Conservation (phyloP, 768 basidiomycete species). For the Chalciporus sphaerocephalus region DNA sequence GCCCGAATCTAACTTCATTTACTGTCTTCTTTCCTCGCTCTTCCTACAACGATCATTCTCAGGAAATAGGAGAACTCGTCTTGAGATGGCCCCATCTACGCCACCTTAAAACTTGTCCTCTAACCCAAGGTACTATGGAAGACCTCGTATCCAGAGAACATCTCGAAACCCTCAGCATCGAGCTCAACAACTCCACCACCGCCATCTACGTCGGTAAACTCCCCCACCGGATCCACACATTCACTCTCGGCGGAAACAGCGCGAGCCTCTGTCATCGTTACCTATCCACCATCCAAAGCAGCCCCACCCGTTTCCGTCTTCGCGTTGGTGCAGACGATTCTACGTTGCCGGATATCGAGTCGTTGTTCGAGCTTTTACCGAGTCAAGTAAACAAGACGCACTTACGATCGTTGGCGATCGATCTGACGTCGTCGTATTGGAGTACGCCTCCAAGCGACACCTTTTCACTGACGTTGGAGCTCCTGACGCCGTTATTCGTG, state of each 20-base stretch:
- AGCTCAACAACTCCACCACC: constrained; percentile 24
- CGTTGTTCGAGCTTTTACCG: constrained; percentile 9
- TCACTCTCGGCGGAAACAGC: constrained; percentile 23
- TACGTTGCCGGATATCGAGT: constrained; percentile 12
- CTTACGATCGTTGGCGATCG: constrained; percentile 13
- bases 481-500: constrained; percentile 12
- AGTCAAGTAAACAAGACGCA: constrained; percentile 10
- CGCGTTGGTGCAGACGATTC: constrained; percentile 28
- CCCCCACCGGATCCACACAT: constrained; percentile 16
- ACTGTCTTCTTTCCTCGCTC: constrained; percentile 25
- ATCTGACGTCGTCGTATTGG: constrained; percentile 29
- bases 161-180: constrained; percentile 22
- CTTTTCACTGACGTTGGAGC: constrained; percentile 14
- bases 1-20: constrained; percentile 27
- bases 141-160: constrained; percentile 5
- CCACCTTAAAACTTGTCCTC: constrained; percentile 16
- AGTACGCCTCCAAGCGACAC: constrained; percentile 20
- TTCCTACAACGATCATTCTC: constrained; percentile 25
- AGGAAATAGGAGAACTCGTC: constrained; percentile 24
- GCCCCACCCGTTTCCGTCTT: constrained; percentile 16
- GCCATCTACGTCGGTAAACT: constrained; percentile 18
- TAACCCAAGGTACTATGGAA: constrained; percentile 22
- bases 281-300: constrained; percentile 15
- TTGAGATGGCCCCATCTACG: constrained; percentile 18
- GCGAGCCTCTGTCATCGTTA: constrained; percentile 20